Evolutionary conservation across 306 rosid species (phyloP).

Genomic region (Oemleria cerasiformis): DNA sequence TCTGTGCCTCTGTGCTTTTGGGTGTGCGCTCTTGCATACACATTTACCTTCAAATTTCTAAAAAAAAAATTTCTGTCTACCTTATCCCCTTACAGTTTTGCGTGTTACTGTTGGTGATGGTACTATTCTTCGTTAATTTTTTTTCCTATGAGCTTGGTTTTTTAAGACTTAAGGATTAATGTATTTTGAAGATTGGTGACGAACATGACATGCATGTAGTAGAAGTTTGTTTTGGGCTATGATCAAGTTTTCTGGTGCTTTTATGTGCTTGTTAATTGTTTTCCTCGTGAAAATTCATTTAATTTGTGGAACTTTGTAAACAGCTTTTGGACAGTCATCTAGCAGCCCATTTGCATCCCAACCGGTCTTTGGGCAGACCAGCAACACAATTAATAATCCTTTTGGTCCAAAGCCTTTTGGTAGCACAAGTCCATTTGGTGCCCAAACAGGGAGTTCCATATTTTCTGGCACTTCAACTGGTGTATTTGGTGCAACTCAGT

Average conservation of each 20-base stretch:
- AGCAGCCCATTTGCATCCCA: constrained; percentile 82
- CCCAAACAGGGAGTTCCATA: constrained; percentile 56
- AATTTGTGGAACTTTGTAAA: constrained; percentile 14
- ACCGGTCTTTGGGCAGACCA: constrained; percentile 70
- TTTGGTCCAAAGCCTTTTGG: constrained; percentile 88
- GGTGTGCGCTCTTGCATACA: background rate
- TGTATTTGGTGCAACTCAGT: constrained; percentile 79
- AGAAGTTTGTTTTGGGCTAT: background rate
- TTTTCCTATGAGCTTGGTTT: background rate
- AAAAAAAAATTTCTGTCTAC: background rate
- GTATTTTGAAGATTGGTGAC: background rate
- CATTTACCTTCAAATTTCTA: background rate
- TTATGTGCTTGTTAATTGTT: background rate
- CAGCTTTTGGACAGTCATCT: constrained; percentile 95
- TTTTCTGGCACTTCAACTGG: constrained; percentile 94
- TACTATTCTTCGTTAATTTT: background rate
- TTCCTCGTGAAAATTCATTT: background rate
- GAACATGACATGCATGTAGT: background rate
- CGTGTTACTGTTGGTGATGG: background rate
- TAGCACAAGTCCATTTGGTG: constrained; percentile 70
- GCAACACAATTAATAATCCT: constrained; percentile 58
- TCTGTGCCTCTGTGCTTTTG: background rate
- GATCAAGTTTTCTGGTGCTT: constrained; percentile 13
- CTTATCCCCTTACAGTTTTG: background rate
- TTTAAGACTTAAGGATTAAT: background rate